phyloP scores from a whole-genome alignment of 352 stramenopile species.

The Globisporangium canariense region DNA sequence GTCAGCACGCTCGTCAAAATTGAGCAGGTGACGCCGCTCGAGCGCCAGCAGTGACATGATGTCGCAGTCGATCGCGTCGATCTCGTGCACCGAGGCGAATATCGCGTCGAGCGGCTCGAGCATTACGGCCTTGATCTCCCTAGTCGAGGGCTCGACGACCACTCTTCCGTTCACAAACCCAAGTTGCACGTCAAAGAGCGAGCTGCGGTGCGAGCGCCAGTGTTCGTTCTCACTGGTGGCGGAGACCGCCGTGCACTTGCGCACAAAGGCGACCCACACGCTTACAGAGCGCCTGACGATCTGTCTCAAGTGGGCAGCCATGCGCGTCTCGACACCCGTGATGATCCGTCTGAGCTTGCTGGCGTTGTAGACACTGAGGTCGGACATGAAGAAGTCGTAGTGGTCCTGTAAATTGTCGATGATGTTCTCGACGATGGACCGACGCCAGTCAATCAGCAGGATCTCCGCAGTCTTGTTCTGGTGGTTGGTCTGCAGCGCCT shows the following conservation, averaged over 20 bases:
- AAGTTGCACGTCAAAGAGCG: slow-evolving; percentile 85
- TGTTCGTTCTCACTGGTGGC: slow-evolving; percentile 18
- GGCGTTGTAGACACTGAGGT: slow-evolving; percentile 47
- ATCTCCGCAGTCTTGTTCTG: slow-evolving; percentile 78
- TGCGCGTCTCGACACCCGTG: slow-evolving; percentile 81
- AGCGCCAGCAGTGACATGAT: slow-evolving; percentile 89
- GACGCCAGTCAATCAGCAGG: slow-evolving; percentile 84
- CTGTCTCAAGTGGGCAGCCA: slow-evolving; percentile 78
- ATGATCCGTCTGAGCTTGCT: slow-evolving; percentile 76
- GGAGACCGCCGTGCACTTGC: slow-evolving; percentile 13
- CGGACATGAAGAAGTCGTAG: slow-evolving; percentile 91
- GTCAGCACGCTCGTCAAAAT: slow-evolving; percentile 36
- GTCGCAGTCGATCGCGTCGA: slow-evolving; percentile 87
- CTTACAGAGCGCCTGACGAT: slow-evolving; percentile 55
- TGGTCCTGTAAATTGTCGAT: slow-evolving; percentile 93
- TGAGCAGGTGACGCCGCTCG: slow-evolving; percentile 47
- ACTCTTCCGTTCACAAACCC: slow-evolving; percentile 44
- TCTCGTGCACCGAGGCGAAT: slow-evolving; percentile 64
- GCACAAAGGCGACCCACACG: slow-evolving; percentile 66
- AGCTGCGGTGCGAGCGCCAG: slow-evolving; percentile 49
- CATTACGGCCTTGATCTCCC: slow-evolving; percentile 78
- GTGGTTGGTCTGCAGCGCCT: slow-evolving; percentile 66
- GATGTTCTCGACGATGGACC: slow-evolving; percentile 89
- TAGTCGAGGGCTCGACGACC: slow-evolving; percentile 50
- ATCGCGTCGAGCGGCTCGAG: slow-evolving; percentile 80